phyloP scores from a whole-genome alignment of 1,284 basidiomycete species.

The Marasmius tenuissimus region DNA sequence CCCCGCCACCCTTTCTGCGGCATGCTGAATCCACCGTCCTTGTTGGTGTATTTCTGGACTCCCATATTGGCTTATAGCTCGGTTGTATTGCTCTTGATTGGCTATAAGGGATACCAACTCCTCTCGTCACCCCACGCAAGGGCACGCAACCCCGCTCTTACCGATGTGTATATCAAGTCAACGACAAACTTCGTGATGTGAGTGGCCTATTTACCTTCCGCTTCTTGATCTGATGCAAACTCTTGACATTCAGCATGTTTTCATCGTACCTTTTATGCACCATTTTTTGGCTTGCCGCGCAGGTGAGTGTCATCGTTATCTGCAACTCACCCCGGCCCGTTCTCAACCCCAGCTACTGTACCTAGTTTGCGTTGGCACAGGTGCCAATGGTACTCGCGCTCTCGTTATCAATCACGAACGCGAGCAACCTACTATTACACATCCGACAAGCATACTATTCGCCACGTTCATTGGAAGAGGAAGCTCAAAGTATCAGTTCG shows the following conservation, averaged over 20 bases:
- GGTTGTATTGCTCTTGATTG: conserved; percentile 1
- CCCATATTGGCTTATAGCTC: conserved; percentile 8
- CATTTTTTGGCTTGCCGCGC: not conserved
- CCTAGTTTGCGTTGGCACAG: not conserved
- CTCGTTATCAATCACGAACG: not conserved
- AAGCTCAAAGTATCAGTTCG: too few species aligned
- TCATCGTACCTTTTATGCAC: not conserved
- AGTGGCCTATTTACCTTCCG: not conserved
- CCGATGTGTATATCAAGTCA: not conserved
- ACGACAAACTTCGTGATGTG: not conserved
- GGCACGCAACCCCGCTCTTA: not conserved
- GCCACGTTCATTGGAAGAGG: not conserved
- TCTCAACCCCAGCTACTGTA: not conserved
- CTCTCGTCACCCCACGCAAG: not conserved
- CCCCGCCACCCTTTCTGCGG: not conserved
- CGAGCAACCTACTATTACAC: not conserved
- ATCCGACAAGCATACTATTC: not conserved
- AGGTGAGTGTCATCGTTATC: not conserved
- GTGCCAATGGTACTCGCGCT: not conserved
- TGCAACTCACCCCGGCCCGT: not conserved
- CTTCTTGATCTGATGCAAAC: not conserved
- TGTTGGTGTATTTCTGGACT: conserved; percentile 6
- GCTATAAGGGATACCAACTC: conserved; percentile 5
- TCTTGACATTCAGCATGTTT: not conserved
- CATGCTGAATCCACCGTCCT: not conserved